phyloP scores from a whole-genome alignment of 73 alveolate genomes.

The Breviolum minutum region DNA sequence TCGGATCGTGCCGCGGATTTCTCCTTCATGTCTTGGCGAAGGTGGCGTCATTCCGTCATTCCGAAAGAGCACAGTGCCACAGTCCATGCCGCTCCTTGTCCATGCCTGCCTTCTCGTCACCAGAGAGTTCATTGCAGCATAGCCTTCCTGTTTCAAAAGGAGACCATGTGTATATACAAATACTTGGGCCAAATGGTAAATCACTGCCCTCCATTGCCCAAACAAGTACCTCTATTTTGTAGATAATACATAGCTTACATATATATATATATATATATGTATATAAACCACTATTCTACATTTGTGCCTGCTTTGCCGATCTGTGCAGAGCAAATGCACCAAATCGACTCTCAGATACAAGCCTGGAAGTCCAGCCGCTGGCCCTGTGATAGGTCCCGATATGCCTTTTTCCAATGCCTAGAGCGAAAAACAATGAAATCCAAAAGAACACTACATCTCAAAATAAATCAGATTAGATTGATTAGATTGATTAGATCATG shows the following conservation, averaged over 20 bases:
- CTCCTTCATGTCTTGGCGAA: background rate
- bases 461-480: background rate
- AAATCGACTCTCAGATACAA: background rate
- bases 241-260: too few species aligned
- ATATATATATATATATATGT: too few species aligned
- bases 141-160: background rate
- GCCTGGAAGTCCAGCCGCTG: slow-evolving; percentile 69
- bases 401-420: slow-evolving; percentile 65
- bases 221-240: background rate
- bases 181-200: background rate
- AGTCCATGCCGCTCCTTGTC: background rate
- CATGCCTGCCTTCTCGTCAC: slow-evolving; percentile 37
- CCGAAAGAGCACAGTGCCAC: too few species aligned
- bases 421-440: background rate
- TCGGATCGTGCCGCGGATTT: background rate
- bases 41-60: too few species aligned
- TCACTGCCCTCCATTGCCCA: background rate
- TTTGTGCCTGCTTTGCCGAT: too few species aligned
- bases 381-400: slow-evolving; percentile 63
- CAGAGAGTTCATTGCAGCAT: slow-evolving; percentile 39
- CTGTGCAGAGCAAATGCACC: background rate
- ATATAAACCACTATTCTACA: too few species aligned
- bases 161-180: background rate
- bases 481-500: too few species aligned
- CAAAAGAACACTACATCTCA: background rate